Evolutionary conservation across 2,329 filamentous ascomycete genomes (phyloP), one percentile per base, ranked within the genome.

Genomic region (Monilinia fructicola): DNA sequence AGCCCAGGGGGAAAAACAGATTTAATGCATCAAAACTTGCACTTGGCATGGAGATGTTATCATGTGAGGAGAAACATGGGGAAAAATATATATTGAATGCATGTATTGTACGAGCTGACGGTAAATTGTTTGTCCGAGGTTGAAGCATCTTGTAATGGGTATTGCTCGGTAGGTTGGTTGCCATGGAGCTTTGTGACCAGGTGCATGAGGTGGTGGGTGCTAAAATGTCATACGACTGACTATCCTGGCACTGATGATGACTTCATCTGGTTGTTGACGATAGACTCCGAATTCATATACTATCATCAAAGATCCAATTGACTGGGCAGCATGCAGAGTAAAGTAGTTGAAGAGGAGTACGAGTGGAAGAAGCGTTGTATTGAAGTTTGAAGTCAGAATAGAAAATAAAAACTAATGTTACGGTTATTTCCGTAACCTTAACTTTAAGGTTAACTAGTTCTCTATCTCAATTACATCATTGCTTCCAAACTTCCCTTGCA

Each of bases 401-500:
- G 5, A 14, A 44, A 44, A 18, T 18, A 14, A 42, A 1, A 42
- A 14, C n/a, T n/a, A n/a, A n/a, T n/a, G n/a, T n/a, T n/a, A n/a
- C n/a, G 4, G 42, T 44, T 28, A 26, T 53, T 9, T 28, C 12
- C n/a, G 9, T 35, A 35, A 35, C 31, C 31, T 35, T 35, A 35
- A 35, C 5, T 35, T 5, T 35, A 35, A 35, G 31, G 31, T n/a
- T 54, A 4, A 55, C 23, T n/a, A n/a, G n/a, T n/a, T n/a, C n/a
- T 38, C n/a, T 42, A 28, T n/a, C 7, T 40, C 9, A 35, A 64
- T 42, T 18, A 42, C 28, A 50, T 50, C 38, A 64, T 28, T 50
- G 50, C 61, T 64, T 64, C 26, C 48, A 64, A 31, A 35, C 50
- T 64, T 64, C 60, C 60, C 60, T 54, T 35, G 18, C 26, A 59